Base-by-base conservation (phyloP, 2,329 filamentous ascomycete genomes). In the Cladophialophora chaetospira region DNA sequence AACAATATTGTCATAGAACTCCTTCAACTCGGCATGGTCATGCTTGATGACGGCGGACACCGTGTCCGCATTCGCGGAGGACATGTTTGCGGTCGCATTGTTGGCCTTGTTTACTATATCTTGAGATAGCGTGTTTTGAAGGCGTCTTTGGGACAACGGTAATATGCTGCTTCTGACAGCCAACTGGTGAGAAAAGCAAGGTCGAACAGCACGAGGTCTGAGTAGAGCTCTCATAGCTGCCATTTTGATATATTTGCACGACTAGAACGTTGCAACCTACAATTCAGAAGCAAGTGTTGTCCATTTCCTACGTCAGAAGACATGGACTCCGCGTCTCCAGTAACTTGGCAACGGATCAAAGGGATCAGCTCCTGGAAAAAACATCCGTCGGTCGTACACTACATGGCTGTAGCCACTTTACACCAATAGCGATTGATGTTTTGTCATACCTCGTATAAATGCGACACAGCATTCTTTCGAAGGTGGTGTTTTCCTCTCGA, bases 1-100 rank as follows among this genome's bases (percentile, higher is more conserved):
- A 55, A 76, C 60, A 31, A 81, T 71, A 13, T 73, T 72, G 15
- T 75, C 67, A 65, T 79, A 79, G 61, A 73, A 75, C 2, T 69
- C 59, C 53, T 75, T 70, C 21, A 79, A 64, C 33, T 74, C 67
- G 11, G 67, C 67, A 53, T 79, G 76, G 61, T 79, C 77, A 23
- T 68, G 60, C 42, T 68, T 71, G 60, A 79, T 75, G 3, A 67
- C 65, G 13, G 10, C 19, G 9, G 19, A 44, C 3, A 44, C 42
- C 3, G 21, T 44, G 11, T n/a, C 19, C 1, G 42, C 19, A 8
- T 44, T 44, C 19, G 10, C 42, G 11, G 19, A 23, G 13, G 42
- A 44, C 10, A 44, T 44, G 42, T 44, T n/a, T 5, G 42, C 42
- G 21, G 21, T 15, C 6, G 19, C 19, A 13, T 19, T 23, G n/a